Percentiles rank a stretch among this genome's conserved stretches.
Evolutionary conservation across 257 asterid genomes (phyloP).

Genomic region (Solanum sitiens): DNA sequence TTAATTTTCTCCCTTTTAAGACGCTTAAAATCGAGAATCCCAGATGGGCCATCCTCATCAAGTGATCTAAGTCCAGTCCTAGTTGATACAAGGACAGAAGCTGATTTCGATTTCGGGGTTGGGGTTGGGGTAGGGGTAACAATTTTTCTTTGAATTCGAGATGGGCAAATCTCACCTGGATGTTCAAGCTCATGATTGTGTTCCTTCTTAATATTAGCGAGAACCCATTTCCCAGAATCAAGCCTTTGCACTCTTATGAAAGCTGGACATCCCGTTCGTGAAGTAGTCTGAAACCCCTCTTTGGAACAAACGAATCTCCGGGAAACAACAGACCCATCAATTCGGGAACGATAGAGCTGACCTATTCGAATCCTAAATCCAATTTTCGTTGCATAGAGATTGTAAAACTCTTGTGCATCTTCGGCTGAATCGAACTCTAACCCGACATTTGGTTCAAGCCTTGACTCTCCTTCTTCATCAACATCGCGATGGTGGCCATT

Average conservation of each 20-base stretch:
- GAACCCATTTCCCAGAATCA: constrained; percentile 86
- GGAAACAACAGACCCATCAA: constrained; percentile 79
- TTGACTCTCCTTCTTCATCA: constrained; percentile 49
- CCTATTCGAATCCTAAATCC: constrained; percentile 92
- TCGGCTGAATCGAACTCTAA: constrained; percentile 80
- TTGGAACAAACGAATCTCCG: constrained; percentile 86
- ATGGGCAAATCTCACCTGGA: constrained; percentile 52
- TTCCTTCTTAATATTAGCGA: constrained; percentile 71
- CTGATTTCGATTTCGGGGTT: constrained; percentile 45
- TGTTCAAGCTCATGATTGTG: constrained; percentile 75
- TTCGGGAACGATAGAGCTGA: constrained; percentile 81
- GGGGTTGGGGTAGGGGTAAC: constrained; percentile 8
- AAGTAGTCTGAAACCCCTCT: constrained; percentile 86
- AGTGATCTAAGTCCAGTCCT: constrained; percentile 84
- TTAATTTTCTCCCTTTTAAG: constrained; percentile 49
- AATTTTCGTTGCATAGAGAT: constrained; percentile 46
- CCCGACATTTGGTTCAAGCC: constrained; percentile 62
- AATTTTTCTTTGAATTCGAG: constrained; percentile 51
- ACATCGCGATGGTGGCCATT: constrained; percentile 33
- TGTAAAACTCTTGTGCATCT: constrained; percentile 83
- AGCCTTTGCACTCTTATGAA: constrained; percentile 74
- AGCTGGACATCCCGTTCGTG: constrained; percentile 90
- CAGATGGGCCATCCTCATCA: constrained; percentile 66
- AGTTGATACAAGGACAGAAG: constrained; percentile 49
- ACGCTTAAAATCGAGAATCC: constrained; percentile 51